Conservation (phyloP, 1,284 basidiomycete species). For the Rhodotorula sp. region DNA sequence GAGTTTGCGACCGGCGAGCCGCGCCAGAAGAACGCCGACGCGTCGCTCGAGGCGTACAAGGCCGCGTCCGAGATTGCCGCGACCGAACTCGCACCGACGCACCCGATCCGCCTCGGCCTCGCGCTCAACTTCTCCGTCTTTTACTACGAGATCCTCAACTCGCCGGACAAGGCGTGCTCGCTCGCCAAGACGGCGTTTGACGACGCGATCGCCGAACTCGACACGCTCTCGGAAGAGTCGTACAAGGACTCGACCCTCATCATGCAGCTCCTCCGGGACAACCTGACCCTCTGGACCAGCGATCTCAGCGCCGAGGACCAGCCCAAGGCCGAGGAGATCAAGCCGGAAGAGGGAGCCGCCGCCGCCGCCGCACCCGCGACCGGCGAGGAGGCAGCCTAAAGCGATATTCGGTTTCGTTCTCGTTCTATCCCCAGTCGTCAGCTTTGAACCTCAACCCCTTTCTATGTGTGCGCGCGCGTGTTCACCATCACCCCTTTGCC, state of each 20-base stretch:
- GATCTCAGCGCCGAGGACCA: slow-evolving; percentile 41
- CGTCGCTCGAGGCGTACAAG: slow-evolving; percentile 54
- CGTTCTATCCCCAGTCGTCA: too few species aligned
- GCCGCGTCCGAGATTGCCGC: slow-evolving; percentile 53
- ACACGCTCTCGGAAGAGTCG: slow-evolving; percentile 55
- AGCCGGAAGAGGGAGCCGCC: slow-evolving; percentile 3
- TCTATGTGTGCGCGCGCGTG: not conserved
- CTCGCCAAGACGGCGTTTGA: slow-evolving; percentile 56
- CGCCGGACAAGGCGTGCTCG: slow-evolving; percentile 52
- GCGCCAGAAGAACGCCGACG: slow-evolving; percentile 45
- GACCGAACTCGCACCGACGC: slow-evolving; percentile 53
- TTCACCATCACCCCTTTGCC: not conserved
- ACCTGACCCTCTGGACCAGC: slow-evolving; percentile 52
- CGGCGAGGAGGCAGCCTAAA: slow-evolving; percentile 37
- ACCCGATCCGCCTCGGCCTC: slow-evolving; percentile 54
- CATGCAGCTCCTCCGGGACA: slow-evolving; percentile 55
- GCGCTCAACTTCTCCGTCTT: slow-evolving; percentile 57
- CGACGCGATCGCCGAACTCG: slow-evolving; percentile 56
- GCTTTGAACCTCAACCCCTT: not conserved
- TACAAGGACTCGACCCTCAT: slow-evolving; percentile 54
- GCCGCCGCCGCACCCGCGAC: slow-evolving; percentile 10
- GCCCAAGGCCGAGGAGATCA: slow-evolving; percentile 19
- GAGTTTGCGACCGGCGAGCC: slow-evolving; percentile 54
- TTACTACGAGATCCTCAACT: slow-evolving; percentile 57
- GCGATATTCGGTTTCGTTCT: too few species aligned